phyloP scores from a whole-genome alignment of 1,139 yeast species.

The Pichia sp. region DNA sequence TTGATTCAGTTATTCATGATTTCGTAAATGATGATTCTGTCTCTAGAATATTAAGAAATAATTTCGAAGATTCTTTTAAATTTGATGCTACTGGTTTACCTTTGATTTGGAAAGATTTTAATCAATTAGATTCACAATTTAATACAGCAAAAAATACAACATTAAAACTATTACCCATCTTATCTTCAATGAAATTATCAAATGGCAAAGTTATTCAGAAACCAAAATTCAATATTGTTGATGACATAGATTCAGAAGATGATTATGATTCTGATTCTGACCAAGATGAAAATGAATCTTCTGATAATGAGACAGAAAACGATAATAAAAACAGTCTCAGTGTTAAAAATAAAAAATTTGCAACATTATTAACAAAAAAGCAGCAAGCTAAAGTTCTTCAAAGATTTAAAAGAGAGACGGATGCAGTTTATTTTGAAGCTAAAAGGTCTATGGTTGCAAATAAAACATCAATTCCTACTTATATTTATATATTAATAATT shows the following conservation, averaged over 20 bases:
- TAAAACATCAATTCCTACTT: constrained; percentile 75
- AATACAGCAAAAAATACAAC: constrained; percentile 54
- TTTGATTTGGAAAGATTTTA: constrained; percentile 66
- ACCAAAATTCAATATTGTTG: constrained; percentile 47
- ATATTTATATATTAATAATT: constrained; percentile 63
- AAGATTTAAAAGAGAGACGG: constrained; percentile 71
- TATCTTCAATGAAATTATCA: constrained; percentile 50
- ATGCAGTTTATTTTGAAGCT: constrained; percentile 78
- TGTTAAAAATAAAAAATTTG: constrained; percentile 43
- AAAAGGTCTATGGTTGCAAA: constrained; percentile 67
- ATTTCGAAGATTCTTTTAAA: constrained; percentile 76
- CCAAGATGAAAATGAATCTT: background rate
- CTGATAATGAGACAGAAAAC: constrained; percentile 28
- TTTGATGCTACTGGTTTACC: constrained; percentile 79
- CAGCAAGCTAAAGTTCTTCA: constrained; percentile 53
- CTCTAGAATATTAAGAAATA: constrained; percentile 51
- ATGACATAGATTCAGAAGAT: constrained; percentile 27
- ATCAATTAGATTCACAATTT: constrained; percentile 66
- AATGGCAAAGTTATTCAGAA: constrained; percentile 45
- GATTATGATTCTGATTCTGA: constrained; percentile 15
- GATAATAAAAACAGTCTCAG: constrained; percentile 34
- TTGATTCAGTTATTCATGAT: constrained; percentile 54
- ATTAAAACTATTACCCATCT: constrained; percentile 49
- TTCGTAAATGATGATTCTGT: constrained; percentile 54
- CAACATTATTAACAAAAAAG: constrained; percentile 50